phyloP scores from a whole-genome alignment of 352 stramenopile genomes.

The Globisporangium perplexum region DNA sequence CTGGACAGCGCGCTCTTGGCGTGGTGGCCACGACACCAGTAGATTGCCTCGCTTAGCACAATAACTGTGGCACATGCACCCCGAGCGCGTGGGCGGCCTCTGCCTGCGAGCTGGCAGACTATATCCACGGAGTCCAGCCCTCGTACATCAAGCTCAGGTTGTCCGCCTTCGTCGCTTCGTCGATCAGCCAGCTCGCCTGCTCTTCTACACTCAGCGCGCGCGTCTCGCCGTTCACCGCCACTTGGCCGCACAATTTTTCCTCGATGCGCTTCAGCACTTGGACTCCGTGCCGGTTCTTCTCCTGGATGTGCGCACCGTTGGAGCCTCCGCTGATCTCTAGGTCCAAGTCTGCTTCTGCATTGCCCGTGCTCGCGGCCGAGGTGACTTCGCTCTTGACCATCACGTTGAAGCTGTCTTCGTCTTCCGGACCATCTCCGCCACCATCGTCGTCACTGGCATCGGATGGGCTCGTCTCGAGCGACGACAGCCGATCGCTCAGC shows the following conservation, averaged over 20 bases:
- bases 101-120: no score
- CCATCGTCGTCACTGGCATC: slow-evolving; percentile 8
- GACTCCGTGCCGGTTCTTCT: slow-evolving; percentile 45
- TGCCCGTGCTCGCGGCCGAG: slow-evolving; percentile 3
- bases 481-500: slow-evolving; percentile 51
- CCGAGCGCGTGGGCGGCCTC: no score
- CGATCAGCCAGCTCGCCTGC: slow-evolving; percentile 77
- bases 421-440: slow-evolving; percentile 6
- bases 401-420: slow-evolving; percentile 11
- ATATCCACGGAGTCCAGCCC: slow-evolving; percentile 85
- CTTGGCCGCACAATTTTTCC: slow-evolving; percentile 59
- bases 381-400: slow-evolving; percentile 4
- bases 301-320: slow-evolving; percentile 9
- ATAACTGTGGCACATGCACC: no score
- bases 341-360: slow-evolving; percentile 4
- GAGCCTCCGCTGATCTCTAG: neutral
- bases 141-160: slow-evolving; percentile 89
- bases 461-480: slow-evolving; percentile 8
- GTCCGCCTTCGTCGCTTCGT: slow-evolving; percentile 68
- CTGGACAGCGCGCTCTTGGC: no score
- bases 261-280: slow-evolving; percentile 72
- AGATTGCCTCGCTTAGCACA: no score
- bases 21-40: no score
- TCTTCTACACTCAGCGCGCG: slow-evolving; percentile 55
- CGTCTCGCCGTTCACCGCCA: slow-evolving; percentile 25